Evolutionary conservation across 1,139 yeast genomes (phyloP).

Genomic region (Blastobotrys capitulatus): DNA sequence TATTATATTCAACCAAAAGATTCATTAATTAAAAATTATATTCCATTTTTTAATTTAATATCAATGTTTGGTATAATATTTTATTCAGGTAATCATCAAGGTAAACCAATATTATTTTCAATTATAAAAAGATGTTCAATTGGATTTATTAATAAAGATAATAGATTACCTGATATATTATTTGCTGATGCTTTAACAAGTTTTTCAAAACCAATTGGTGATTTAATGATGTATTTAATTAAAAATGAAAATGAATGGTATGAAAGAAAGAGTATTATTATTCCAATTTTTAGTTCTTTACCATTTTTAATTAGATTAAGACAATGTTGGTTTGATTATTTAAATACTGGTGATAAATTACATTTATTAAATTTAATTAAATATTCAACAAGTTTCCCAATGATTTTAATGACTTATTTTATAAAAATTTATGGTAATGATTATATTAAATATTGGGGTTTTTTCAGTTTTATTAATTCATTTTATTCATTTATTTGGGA

Average conservation of each 20-base stretch:
- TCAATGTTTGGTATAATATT: slow-evolving; percentile 26
- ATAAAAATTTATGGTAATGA: slow-evolving; percentile 1
- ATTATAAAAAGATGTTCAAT: slow-evolving; percentile 48
- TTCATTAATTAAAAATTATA: not conserved
- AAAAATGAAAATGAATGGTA: slow-evolving; percentile 29
- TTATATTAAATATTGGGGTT: slow-evolving; percentile 43
- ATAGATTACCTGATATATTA: slow-evolving; percentile 70
- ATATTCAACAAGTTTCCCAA: slow-evolving; percentile 68
- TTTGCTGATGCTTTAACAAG: slow-evolving; percentile 79
- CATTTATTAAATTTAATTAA: slow-evolving; percentile 71
- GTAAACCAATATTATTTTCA: slow-evolving; percentile 30
- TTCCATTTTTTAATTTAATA: not conserved
- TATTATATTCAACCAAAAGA: not conserved
- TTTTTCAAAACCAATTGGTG: slow-evolving; percentile 68
- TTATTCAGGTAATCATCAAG: slow-evolving; percentile 25
- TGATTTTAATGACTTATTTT: slow-evolving; percentile 33
- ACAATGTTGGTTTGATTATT: slow-evolving; percentile 74
- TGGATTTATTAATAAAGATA: slow-evolving; percentile 51
- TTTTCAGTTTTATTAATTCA: slow-evolving; percentile 57
- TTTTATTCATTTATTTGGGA: slow-evolving; percentile 86
- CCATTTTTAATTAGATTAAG: slow-evolving; percentile 71
- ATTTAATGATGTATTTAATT: slow-evolving; percentile 41
- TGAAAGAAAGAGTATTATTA: slow-evolving; percentile 36
- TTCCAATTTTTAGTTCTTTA: slow-evolving; percentile 45
- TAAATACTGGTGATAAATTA: slow-evolving; percentile 41